phyloP scores from a whole-genome alignment of 441 rosid species.

The California macrophylla region DNA sequence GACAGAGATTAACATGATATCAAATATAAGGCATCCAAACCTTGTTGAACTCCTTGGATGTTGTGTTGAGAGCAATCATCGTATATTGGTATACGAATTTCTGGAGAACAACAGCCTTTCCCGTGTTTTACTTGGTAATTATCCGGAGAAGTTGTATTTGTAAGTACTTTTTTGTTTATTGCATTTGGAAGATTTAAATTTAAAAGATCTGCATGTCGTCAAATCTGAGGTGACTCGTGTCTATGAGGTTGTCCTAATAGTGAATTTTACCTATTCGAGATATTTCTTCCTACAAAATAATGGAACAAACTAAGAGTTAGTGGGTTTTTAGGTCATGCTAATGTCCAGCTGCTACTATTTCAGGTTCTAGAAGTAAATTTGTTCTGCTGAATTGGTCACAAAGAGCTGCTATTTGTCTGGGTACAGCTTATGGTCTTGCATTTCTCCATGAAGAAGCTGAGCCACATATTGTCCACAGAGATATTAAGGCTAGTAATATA shows the following conservation, averaged over 20 bases:
- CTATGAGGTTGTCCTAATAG: neutral
- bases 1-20: slow-evolving; percentile 52
- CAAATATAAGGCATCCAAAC: slow-evolving; percentile 46
- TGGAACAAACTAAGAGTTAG: neutral
- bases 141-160: neutral
- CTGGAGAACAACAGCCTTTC: slow-evolving; percentile 69
- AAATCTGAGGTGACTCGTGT: neutral
- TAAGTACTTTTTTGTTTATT: neutral
- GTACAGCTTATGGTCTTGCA: slow-evolving; percentile 56
- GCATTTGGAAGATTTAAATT: neutral
- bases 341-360: slow-evolving; percentile 5
- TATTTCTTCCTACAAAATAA: neutral
- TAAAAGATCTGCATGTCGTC: neutral
- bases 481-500: slow-evolving; percentile 66
- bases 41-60: slow-evolving; percentile 63
- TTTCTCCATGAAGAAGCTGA: slow-evolving; percentile 51
- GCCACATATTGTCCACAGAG: slow-evolving; percentile 62
- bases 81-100: slow-evolving; percentile 54
- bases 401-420: slow-evolving; percentile 54
- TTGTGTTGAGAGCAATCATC: slow-evolving; percentile 43
- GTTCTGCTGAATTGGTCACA: slow-evolving; percentile 47
- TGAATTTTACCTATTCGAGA: neutral
- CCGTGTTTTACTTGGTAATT: slow-evolving; percentile 46
- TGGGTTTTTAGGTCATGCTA: slow-evolving; percentile 10
- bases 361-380: slow-evolving; percentile 50